Evolutionary conservation across 345 rosid genomes (phyloP), one percentile per base, ranked within the genome.

Genomic region (Eucalyptus cloeziana): DNA sequence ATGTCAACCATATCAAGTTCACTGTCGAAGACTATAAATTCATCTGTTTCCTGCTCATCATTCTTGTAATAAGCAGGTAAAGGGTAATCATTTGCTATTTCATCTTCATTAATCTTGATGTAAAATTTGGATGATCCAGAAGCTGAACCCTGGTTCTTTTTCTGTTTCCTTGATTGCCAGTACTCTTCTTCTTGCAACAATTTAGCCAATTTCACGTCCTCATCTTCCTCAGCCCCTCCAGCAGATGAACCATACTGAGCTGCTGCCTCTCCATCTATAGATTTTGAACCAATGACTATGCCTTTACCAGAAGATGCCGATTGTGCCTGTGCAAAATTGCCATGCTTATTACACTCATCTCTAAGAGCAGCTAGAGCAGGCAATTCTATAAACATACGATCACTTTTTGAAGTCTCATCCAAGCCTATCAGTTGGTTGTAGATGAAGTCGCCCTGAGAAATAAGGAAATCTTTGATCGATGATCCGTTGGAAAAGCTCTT

Each of bases 31-130:
- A 94, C 90, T 76, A 95, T 52, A 67, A 91, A 93, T 90, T 97
- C 99, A 89, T 96, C 98, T 86, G 93, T 91, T 95, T 97, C 99
- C 85, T 93, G 95, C 44, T 62, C 52, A 67, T 92, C 91, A 79
- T 87, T 91, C 90, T 93, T 92, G 92, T 96, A 96, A 91, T 91
- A 96, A 51, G 94, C 93, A 40, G 99, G 99, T n/a, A 96, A 93
- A 62, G 99, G 99, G 88, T 97, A 97, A 89, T 97, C 99, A 88
- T 92, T 91, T 16, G 97, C 97, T 90, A 96, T 94, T 86, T 97
- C 97, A 88, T 96, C 97, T 89, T 97, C 99, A 88, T 95, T 93
- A 87, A 96, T 96, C 89, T 95, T 97, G 51, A 96, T 93, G 90
- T 95, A 95, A 88, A 90, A 87, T 25, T 91, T 92, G 86, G 92